A percentile compares a stretch with the other conserved stretches of the same genome.
Evolutionary conservation across 306 rosid genomes (phyloP).

Genomic region (Malus fusca): DNA sequence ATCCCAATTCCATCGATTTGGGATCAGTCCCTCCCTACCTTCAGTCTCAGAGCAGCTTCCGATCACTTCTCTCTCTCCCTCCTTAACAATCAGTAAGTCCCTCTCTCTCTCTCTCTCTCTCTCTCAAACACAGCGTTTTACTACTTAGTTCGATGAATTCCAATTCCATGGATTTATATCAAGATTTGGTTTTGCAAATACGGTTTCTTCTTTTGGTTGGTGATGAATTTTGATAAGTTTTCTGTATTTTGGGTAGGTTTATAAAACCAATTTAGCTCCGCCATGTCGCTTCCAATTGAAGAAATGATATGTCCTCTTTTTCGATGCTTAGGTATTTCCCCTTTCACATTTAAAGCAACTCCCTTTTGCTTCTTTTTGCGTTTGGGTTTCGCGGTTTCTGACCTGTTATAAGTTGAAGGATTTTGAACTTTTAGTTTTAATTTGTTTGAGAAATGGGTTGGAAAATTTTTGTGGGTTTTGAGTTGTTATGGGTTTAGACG

Average conservation of each 20-base stretch:
- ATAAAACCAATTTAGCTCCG: slow-evolving; percentile 13
- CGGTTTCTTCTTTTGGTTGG: not conserved
- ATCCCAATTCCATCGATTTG: not conserved
- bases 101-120: not conserved
- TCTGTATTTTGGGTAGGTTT: not conserved
- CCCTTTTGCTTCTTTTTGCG: not conserved
- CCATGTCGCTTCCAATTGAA: slow-evolving; percentile 54
- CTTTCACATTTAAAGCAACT: slow-evolving; percentile 12
- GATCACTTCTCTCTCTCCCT: not conserved
- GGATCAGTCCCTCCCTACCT: not conserved
- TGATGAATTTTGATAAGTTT: not conserved
- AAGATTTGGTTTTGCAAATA: not conserved
- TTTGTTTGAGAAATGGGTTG: not conserved
- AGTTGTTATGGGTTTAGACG: not conserved
- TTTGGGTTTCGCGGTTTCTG: not conserved
- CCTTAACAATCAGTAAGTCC: not conserved
- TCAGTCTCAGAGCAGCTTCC: not conserved
- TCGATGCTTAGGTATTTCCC: slow-evolving; percentile 45
- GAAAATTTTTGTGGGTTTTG: not conserved
- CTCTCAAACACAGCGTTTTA: not conserved
- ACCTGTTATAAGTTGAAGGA: not conserved
- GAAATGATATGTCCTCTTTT: slow-evolving; percentile 38
- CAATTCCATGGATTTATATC: not conserved
- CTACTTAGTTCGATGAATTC: not conserved
- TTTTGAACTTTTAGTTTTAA: not conserved